A percentile compares a stretch with the other conserved stretches of the same genome.
phyloP scores from a whole-genome alignment of 2,329 filamentous ascomycete genomes.

The Colletotrichum sp. region DNA sequence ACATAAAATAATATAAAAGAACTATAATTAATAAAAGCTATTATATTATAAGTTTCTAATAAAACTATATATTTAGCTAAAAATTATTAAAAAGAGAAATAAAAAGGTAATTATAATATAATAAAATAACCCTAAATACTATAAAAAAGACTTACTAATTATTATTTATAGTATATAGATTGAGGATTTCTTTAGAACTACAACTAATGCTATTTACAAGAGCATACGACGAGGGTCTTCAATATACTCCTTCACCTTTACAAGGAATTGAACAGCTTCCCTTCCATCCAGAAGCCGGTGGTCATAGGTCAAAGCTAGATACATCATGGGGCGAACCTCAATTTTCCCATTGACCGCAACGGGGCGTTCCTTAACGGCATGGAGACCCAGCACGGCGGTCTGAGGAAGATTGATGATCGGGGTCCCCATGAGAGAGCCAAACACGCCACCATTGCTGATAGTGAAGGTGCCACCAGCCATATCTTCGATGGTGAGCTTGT shows the following conservation, averaged over 20 bases:
- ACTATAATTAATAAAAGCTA: no score
- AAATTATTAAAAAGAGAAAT: no score
- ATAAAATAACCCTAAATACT: no score
- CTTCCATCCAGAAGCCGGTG: conserved; percentile 94
- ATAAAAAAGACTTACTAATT: not conserved
- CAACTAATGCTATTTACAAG: conserved; percentile 45
- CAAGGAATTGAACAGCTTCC: conserved; percentile 94
- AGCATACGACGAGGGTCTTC: conserved; percentile 96
- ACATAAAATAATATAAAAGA: no score
- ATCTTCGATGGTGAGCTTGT: conserved; percentile 97
- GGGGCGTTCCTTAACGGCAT: conserved; percentile 95
- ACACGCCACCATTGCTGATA: conserved; percentile 96
- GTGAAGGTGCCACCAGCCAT: conserved; percentile 99
- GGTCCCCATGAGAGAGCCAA: conserved; percentile 95
- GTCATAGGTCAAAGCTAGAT: conserved; percentile 95
- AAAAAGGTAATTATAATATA: no score
- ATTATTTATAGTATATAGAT: not conserved
- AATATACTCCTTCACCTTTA: conserved; percentile 97
- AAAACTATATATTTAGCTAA: no score
- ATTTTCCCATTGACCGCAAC: conserved; percentile 92
- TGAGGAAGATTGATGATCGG: conserved; percentile 98
- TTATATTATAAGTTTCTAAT: no score
- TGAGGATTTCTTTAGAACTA: not conserved
- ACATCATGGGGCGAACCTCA: conserved; percentile 99
- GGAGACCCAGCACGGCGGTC: conserved; percentile 87